Evolutionary conservation across 345 rosid species (phyloP), one percentile per base, ranked within the genome.

Genomic region (Gossypium bickii): DNA sequence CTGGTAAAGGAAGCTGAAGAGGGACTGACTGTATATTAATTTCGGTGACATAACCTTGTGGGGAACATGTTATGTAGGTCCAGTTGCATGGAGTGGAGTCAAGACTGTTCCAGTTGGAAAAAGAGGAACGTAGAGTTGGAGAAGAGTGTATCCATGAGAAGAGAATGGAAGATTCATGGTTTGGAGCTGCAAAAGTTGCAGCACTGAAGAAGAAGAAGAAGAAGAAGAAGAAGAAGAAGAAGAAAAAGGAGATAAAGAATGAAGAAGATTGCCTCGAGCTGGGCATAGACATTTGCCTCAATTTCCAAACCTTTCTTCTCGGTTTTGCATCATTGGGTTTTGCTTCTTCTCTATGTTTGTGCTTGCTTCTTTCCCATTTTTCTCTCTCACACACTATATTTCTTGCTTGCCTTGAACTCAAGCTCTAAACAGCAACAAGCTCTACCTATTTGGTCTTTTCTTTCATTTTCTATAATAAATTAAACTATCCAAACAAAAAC

Each of bases 31-130:
- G 83, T 16, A 94, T 92, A 38, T 74, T 72, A 78, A 94, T 94
- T 57, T 83, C 85, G 45, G 90, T 84, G 80, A 94, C 92, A 68
- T 81, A 87, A 53, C 90, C 92, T 74, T 80, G 86, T 34, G 87
- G 71, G 17, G 96, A 88, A 17, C 97, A 94, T 59, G 85, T 84
- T 61, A 94, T 83, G 85, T 84, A 88, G 82, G 92, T 78, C 98
- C 97, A 94, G 78, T 83, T 83, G 79, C 98, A 94, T 45, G 98
- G 97, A 15, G 82, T 78, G 67, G 82, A 41, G 82, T 92, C 94
- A 41, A 72, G 74, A 56, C 58, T 74, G 82, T 90, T 92, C 98
- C 97, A 94, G 76, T 80, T 75, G 8, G 89, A 85, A 59, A 85
- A 78, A 67, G 76, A 79, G 52, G 84, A 78, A 70, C 81, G 53